Percentiles rank a stretch among this genome's conserved stretches.
Evolutionary conservation across 1,284 basidiomycete species (phyloP).

Genomic region (Wolfiporia cocos): DNA sequence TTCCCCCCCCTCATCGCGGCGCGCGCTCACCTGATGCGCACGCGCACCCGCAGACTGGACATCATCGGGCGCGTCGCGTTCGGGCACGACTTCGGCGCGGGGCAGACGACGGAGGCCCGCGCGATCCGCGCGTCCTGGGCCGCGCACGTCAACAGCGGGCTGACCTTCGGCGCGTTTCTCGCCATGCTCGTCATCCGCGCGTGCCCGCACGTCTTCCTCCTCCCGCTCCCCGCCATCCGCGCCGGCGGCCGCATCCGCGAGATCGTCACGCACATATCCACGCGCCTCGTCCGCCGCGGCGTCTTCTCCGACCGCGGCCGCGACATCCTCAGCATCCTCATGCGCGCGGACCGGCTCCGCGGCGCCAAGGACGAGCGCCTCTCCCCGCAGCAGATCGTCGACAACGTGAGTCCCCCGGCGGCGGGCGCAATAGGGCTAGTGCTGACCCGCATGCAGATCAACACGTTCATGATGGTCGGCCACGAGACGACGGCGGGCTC

Average conservation of each 20-base stretch:
- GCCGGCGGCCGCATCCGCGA: conserved; percentile 19
- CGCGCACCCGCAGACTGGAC: no score
- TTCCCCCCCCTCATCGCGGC: neutral
- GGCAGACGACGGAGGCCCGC: conserved; percentile 17
- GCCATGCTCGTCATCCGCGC: conserved; percentile 22
- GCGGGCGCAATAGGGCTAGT: neutral
- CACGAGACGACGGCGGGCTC: conserved; percentile 28
- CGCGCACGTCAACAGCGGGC: conserved; percentile 19
- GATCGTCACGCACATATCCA: conserved; percentile 18
- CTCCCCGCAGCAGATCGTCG: conserved; percentile 22
- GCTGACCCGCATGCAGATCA: conserved; percentile 9
- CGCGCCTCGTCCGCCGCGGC: conserved; percentile 17
- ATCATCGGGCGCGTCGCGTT: conserved; percentile 23
- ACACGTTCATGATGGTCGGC: conserved; percentile 26
- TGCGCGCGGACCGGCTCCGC: conserved; percentile 12
- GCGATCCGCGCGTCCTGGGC: conserved; percentile 19
- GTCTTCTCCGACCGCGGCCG: conserved; percentile 15
- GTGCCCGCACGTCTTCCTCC: conserved; percentile 15
- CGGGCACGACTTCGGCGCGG: conserved; percentile 21
- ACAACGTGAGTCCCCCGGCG: conserved; percentile 8
- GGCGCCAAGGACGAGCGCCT: conserved; percentile 11
- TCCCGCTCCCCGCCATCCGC: conserved; percentile 17
- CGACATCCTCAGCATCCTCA: conserved; percentile 20
- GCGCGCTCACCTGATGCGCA: neutral
- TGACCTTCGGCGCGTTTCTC: conserved; percentile 18